These are phyloP conservation scores for Chytriomyces confervae DNA, from an alignment of 192 early-diverging fungal genomes.

Conservation along the genomic window DNA sequence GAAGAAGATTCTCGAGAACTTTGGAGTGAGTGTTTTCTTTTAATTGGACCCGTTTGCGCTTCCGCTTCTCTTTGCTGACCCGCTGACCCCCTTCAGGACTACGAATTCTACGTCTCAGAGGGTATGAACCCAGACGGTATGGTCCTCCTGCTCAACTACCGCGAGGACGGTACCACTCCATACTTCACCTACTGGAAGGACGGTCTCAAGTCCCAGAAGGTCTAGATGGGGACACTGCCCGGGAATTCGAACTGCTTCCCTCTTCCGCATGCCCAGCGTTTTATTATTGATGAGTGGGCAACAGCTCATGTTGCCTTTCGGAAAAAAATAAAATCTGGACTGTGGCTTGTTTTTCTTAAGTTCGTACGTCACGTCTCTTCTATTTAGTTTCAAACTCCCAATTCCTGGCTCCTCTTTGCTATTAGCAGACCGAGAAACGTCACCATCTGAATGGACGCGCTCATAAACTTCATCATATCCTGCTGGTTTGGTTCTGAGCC, in stretches of 20 bases:
- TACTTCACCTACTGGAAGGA: slow-evolving; percentile 92
- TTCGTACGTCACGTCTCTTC: no score
- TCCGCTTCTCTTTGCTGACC: not conserved
- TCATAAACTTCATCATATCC: slow-evolving; percentile 14
- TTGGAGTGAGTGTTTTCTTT: slow-evolving; percentile 58
- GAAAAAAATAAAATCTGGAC: not conserved
- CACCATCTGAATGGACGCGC: slow-evolving; percentile 20
- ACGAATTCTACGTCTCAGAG: slow-evolving; percentile 91
- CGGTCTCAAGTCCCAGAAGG: slow-evolving; percentile 79
- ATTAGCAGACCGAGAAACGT: slow-evolving; percentile 31
- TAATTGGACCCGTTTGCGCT: not conserved
- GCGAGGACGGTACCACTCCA: slow-evolving; percentile 90
- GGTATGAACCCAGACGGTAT: slow-evolving; percentile 86
- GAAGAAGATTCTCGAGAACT: slow-evolving; percentile 81
- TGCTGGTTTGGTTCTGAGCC: not conserved
- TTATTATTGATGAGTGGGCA: not conserved
- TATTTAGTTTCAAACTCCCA: slow-evolving; percentile 10
- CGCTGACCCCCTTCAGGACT: slow-evolving; percentile 57
- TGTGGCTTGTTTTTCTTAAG: no score
- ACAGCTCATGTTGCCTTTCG: not conserved
- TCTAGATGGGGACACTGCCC: slow-evolving; percentile 29
- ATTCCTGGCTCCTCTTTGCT: slow-evolving; percentile 24
- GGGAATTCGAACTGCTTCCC: not conserved
- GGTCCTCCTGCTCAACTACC: slow-evolving; percentile 91
- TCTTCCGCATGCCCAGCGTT: not conserved